Evolutionary conservation across 1,139 yeast species (phyloP).

Genomic region (Lodderomyces elongisporus): DNA sequence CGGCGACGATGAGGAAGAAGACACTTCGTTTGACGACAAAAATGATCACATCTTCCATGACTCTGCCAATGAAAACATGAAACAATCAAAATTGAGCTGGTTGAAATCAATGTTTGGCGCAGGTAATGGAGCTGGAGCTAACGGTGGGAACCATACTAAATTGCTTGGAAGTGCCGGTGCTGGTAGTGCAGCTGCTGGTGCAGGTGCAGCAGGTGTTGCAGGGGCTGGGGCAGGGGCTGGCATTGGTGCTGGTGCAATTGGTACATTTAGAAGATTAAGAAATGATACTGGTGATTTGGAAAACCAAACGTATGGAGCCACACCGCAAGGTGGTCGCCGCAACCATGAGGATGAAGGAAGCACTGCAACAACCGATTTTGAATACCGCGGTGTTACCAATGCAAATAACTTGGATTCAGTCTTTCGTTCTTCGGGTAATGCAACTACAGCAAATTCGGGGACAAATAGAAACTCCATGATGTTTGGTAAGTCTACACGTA

Average conservation of each 20-base stretch:
- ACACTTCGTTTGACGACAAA: constrained; percentile 13
- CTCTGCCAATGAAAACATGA: constrained; percentile 7
- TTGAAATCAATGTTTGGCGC: constrained; percentile 9
- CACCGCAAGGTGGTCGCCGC: constrained; percentile 8
- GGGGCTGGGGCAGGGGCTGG: constrained; percentile 10
- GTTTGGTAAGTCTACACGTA: constrained; percentile 8
- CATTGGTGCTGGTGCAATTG: constrained; percentile 11
- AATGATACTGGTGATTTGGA: constrained; percentile 9
- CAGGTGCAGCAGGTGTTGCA: constrained; percentile 9
- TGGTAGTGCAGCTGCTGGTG: constrained; percentile 6
- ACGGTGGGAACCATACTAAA: not conserved
- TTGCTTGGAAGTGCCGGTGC: constrained; percentile 8
- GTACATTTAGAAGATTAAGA: constrained; percentile 8
- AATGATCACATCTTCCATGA: constrained; percentile 12
- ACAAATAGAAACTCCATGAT: constrained; percentile 8
- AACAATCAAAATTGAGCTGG: constrained; percentile 11
- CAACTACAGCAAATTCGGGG: constrained; percentile 18
- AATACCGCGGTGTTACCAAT: constrained; percentile 45
- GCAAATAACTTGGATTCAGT: constrained; percentile 41
- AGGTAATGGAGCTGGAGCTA: constrained; percentile 4
- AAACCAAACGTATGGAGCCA: constrained; percentile 12
- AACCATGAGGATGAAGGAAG: constrained; percentile 23
- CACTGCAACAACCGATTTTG: constrained; percentile 15
- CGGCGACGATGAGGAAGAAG: constrained; percentile 10
- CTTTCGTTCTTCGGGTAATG: constrained; percentile 17